Conservation (phyloP, 805 yeast species). For the Saturnispora hagleri region DNA sequence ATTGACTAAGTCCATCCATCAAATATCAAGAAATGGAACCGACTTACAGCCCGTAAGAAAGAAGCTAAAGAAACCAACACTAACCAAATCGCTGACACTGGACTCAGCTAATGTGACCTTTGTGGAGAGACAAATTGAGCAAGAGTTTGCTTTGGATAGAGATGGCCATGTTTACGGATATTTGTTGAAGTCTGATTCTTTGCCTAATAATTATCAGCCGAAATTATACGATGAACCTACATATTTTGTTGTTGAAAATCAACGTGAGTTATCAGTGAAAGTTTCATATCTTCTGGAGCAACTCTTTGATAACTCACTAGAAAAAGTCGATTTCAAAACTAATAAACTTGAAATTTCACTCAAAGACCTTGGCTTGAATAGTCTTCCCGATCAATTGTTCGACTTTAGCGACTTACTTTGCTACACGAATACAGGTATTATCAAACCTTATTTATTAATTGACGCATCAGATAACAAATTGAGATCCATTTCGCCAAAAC, state of each 20-base stretch:
- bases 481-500: constrained; percentile 37
- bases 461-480: constrained; percentile 44
- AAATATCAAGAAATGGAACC: constrained; percentile 12
- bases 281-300: constrained; percentile 36
- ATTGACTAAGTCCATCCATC: constrained; percentile 14
- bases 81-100: not conserved
- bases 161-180: constrained; percentile 33
- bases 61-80: constrained; percentile 11
- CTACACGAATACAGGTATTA: constrained; percentile 25
- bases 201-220: constrained; percentile 23
- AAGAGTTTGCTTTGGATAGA: constrained; percentile 41
- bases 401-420: constrained; percentile 49
- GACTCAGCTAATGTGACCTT: constrained; percentile 1
- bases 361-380: constrained; percentile 38
- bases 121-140: constrained; percentile 22
- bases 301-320: constrained; percentile 35
- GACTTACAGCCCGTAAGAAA: constrained; percentile 20
- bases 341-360: constrained; percentile 35
- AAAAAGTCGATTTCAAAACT: constrained; percentile 15
- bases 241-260: constrained; percentile 23
- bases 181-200: constrained; percentile 21
- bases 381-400: constrained; percentile 48
- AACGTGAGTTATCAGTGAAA: constrained; percentile 16
- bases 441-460: constrained; percentile 34
- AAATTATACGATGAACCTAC: constrained; percentile 28